phyloP scores from a whole-genome alignment of 106 monocot genomes.

The Dendrobium officinale region DNA sequence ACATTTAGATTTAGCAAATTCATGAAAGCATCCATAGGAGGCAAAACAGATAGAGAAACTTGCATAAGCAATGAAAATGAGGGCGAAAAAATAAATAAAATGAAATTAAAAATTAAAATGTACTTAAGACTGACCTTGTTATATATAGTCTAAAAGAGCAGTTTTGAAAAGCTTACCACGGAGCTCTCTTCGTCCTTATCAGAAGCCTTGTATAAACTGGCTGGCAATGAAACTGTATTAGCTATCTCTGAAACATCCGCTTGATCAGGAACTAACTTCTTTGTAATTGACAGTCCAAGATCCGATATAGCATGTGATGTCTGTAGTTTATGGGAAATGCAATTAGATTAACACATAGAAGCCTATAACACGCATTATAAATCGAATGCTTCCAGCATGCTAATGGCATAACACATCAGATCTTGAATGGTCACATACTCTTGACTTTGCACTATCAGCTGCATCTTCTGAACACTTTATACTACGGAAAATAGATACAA shows the following conservation, averaged over 20 bases:
- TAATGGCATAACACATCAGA: neutral
- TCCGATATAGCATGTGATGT: conserved; percentile 71
- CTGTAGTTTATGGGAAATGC: conserved; percentile 25
- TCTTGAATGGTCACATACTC: conserved; percentile 29
- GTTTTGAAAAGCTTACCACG: conserved; percentile 36
- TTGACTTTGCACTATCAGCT: conserved; percentile 59
- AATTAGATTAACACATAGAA: conserved; percentile 5
- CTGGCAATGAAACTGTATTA: conserved; percentile 50
- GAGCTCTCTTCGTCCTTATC: conserved; percentile 36
- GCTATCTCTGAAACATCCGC: conserved; percentile 24
- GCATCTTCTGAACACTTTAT: conserved; percentile 79
- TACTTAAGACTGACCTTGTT: too few relatives aligned
- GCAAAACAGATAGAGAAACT: neutral
- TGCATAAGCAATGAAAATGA: neutral
- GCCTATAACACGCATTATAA: neutral
- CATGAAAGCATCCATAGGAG: neutral
- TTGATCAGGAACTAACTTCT: conserved; percentile 41
- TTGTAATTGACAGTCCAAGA: conserved; percentile 66
- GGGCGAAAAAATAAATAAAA: neutral
- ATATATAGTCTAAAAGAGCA: neutral
- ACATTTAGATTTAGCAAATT: neutral
- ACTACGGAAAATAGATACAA: conserved; percentile 65
- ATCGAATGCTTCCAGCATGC: neutral
- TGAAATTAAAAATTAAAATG: neutral
- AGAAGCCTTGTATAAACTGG: conserved; percentile 40